A percentile compares a stretch with the other conserved stretches of the same genome.
phyloP scores from a whole-genome alignment of 257 asterid genomes.

The Gardenia jasminoides region DNA sequence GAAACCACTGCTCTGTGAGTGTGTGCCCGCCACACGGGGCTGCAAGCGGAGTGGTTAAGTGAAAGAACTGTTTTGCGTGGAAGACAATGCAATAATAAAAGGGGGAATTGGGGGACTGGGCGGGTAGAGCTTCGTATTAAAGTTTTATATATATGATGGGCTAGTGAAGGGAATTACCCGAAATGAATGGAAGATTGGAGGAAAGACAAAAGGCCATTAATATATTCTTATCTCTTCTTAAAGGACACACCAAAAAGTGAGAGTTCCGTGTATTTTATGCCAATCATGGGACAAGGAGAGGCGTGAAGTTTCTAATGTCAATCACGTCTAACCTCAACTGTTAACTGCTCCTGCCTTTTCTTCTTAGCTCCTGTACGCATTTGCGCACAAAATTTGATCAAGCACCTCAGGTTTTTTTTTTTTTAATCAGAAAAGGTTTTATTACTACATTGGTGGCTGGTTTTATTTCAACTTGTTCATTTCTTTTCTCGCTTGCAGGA shows the following conservation, averaged over 20 bases:
- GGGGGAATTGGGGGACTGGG: background rate
- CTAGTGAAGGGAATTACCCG: background rate
- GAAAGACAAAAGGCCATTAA: background rate
- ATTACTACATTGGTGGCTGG: too few species aligned
- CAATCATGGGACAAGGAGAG: background rate
- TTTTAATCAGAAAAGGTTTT: too few species aligned
- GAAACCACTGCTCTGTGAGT: background rate
- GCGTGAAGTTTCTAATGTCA: background rate
- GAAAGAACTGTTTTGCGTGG: background rate
- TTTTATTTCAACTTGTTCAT: too few species aligned
- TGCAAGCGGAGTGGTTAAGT: slow-evolving; percentile 7
- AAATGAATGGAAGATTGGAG: slow-evolving; percentile 1
- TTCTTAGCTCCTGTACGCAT: too few species aligned
- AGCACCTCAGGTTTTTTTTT: too few species aligned
- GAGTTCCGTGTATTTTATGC: background rate
- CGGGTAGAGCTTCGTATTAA: background rate
- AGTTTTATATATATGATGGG: background rate
- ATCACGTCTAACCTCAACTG: background rate
- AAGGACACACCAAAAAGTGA: background rate
- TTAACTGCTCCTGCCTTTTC: too few species aligned
- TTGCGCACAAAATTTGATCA: background rate
- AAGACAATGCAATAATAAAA: slow-evolving; percentile 1
- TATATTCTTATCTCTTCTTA: slow-evolving; percentile 2
- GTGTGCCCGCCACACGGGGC: slow-evolving; percentile 7
- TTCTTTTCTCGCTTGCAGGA: too few species aligned